A percentile compares a stretch with the other conserved stretches of the same genome.
Conservation (phyloP, 208 protist genomes). For the Balamuthia mandrillaris region DNA sequence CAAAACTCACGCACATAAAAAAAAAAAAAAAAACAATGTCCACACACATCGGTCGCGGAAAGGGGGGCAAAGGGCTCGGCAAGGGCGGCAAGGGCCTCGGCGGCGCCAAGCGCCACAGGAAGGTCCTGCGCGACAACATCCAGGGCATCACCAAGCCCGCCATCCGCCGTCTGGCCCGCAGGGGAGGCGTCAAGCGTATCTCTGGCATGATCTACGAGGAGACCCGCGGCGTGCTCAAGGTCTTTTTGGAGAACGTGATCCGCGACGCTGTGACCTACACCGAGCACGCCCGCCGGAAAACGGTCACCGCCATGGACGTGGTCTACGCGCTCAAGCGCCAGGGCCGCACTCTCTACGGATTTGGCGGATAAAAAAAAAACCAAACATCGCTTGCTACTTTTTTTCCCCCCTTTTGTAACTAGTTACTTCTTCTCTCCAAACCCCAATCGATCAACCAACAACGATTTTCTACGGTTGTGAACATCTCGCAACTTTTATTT, state of each 20-base stretch:
- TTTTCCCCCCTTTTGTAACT: too few species aligned
- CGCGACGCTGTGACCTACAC: slow-evolving; percentile 92
- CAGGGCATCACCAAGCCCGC: slow-evolving; percentile 86
- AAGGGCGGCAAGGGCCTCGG: slow-evolving; percentile 83
- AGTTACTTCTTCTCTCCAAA: too few species aligned
- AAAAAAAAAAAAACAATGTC: too few species aligned
- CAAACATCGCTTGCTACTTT: too few species aligned
- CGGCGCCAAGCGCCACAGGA: slow-evolving; percentile 85
- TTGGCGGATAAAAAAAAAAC: slow-evolving; percentile 84
- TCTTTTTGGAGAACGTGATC: slow-evolving; percentile 88
- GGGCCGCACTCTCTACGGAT: slow-evolving; percentile 90
- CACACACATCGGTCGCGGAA: too few species aligned
- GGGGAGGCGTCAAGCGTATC: slow-evolving; percentile 91
- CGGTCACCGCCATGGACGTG: slow-evolving; percentile 91
- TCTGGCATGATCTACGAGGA: slow-evolving; percentile 87
- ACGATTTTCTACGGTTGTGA: too few species aligned
- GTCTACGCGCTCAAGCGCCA: slow-evolving; percentile 92
- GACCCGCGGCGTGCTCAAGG: slow-evolving; percentile 82
- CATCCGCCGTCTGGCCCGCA: slow-evolving; percentile 83
- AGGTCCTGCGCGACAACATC: slow-evolving; percentile 86
- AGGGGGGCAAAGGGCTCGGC: slow-evolving; percentile 70
- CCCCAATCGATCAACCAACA: too few species aligned
- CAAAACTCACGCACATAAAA: too few species aligned
- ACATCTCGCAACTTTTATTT: too few species aligned
- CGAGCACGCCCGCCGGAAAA: slow-evolving; percentile 88